A percentile compares a stretch with the other conserved stretches of the same genome.
Conservation (phyloP, 73 alveolate species). For the Paramecium octaurelia region DNA sequence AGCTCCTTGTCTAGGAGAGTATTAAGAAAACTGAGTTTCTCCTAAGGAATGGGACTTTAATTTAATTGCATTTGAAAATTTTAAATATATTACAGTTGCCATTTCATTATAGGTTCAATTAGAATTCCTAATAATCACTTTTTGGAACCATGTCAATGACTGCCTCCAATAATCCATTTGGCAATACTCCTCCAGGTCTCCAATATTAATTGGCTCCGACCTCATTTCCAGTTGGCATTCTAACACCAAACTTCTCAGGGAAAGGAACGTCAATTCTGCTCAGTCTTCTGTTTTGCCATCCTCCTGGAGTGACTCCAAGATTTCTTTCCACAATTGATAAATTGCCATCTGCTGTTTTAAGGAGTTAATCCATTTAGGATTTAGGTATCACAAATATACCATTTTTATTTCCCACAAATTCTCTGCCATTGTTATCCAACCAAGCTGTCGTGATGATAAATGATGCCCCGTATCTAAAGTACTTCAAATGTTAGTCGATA, state of each 20-base stretch:
- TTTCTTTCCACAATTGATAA: neutral
- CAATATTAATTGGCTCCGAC: neutral
- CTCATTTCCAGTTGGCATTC: constrained; percentile 53
- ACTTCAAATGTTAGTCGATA: neutral
- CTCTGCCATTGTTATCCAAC: constrained; percentile 33
- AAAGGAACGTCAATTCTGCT: constrained; percentile 16
- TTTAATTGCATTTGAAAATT: neutral
- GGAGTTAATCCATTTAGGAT: neutral
- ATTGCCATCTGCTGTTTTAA: constrained; percentile 26
- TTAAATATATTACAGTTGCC: neutral
- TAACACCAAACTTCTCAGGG: neutral
- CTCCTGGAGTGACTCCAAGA: neutral
- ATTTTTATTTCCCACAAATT: constrained; percentile 18
- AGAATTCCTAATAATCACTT: constrained; percentile 28
- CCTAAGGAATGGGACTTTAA: constrained; percentile 17
- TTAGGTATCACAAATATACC: constrained; percentile 19
- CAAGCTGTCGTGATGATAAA: neutral
- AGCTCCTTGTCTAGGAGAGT: constrained; percentile 14
- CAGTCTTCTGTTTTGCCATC: neutral
- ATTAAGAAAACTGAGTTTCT: constrained; percentile 22
- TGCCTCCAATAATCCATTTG: constrained; percentile 40
- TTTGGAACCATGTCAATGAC: constrained; percentile 18
- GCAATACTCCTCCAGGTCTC: constrained; percentile 35
- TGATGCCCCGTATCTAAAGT: constrained; percentile 20
- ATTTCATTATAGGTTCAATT: neutral